A percentile compares a stretch with the other conserved stretches of the same genome.
These are phyloP conservation scores for Chlorella sp. DNA, from an alignment of 139 green algal species.

Conservation along the genomic window DNA sequence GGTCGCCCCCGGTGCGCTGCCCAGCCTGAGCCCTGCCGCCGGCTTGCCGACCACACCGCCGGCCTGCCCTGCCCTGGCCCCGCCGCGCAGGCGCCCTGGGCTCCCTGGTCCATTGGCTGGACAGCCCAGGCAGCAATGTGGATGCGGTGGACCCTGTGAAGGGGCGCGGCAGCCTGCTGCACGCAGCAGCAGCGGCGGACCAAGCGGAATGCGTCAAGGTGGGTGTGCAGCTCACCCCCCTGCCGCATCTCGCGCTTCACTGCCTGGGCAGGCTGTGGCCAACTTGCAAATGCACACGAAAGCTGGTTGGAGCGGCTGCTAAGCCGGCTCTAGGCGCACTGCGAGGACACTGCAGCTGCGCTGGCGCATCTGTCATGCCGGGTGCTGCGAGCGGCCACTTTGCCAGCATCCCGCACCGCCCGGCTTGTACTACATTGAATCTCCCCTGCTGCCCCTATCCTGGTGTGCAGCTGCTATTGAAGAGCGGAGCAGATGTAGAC, in stretches of 20 bases:
- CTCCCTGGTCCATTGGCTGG: conserved; percentile 1
- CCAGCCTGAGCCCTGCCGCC: not conserved
- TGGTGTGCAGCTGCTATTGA: conserved; percentile 13
- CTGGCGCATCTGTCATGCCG: too few species aligned
- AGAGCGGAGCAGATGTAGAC: not conserved
- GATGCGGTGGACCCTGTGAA: not conserved
- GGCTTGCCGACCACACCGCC: not conserved
- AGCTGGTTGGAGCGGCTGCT: too few species aligned
- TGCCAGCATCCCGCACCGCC: too few species aligned
- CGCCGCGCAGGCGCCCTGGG: not conserved
- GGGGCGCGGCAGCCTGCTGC: conserved; percentile 18
- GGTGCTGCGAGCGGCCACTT: too few species aligned
- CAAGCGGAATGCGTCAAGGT: conserved; percentile 25
- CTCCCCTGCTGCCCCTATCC: too few species aligned
- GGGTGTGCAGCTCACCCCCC: not conserved
- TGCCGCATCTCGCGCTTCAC: too few species aligned
- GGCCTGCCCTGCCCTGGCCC: not conserved
- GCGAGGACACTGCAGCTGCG: too few species aligned
- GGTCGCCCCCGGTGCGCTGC: not conserved
- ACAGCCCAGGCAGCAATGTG: not conserved
- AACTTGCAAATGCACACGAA: too few species aligned
- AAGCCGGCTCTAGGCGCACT: too few species aligned
- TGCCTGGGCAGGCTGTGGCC: too few species aligned
- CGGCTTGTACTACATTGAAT: too few species aligned
- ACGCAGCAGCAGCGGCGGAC: not conserved